These are phyloP conservation scores for Aspergillus fumigatiaffinis DNA, from an alignment of 2,329 filamentous ascomycete genomes.

Conservation along the genomic window DNA sequence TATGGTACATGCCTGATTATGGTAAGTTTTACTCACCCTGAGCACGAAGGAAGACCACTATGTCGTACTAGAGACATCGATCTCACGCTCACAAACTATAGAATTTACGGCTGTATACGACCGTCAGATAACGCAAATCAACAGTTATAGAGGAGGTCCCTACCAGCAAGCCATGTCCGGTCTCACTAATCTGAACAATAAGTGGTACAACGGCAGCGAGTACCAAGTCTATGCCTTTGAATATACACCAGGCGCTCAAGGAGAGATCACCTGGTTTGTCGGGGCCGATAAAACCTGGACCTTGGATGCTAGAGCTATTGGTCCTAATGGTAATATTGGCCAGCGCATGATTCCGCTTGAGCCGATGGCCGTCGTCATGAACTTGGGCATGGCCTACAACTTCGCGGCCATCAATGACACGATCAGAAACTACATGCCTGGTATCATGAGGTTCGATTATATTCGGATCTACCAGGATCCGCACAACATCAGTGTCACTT, in stretches of 20 bases:
- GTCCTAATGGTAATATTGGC: constrained; percentile 67
- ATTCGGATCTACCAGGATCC: constrained; percentile 67
- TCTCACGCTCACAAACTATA: not conserved
- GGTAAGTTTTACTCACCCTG: constrained; percentile 26
- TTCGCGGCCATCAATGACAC: constrained; percentile 61
- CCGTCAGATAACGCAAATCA: constrained; percentile 52
- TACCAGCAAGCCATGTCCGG: constrained; percentile 63
- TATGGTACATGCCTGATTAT: constrained; percentile 64
- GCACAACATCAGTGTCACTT: constrained; percentile 56
- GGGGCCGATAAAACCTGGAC: constrained; percentile 63
- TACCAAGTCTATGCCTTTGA: constrained; percentile 64
- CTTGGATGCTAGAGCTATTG: constrained; percentile 55
- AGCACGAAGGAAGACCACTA: not conserved
- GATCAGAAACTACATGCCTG: constrained; percentile 56
- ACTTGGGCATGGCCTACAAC: constrained; percentile 66
- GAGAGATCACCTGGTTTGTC: constrained; percentile 66
- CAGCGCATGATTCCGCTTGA: constrained; percentile 63
- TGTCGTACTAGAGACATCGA: not conserved
- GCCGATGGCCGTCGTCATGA: constrained; percentile 64
- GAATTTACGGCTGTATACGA: constrained; percentile 66
- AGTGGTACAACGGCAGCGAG: constrained; percentile 62
- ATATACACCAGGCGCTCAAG: constrained; percentile 56
- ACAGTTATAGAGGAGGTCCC: constrained; percentile 57
- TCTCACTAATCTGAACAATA: constrained; percentile 58
- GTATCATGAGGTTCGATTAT: constrained; percentile 65